phyloP scores from a whole-genome alignment of 83 land plant genomes.

The Picea abies region DNA sequence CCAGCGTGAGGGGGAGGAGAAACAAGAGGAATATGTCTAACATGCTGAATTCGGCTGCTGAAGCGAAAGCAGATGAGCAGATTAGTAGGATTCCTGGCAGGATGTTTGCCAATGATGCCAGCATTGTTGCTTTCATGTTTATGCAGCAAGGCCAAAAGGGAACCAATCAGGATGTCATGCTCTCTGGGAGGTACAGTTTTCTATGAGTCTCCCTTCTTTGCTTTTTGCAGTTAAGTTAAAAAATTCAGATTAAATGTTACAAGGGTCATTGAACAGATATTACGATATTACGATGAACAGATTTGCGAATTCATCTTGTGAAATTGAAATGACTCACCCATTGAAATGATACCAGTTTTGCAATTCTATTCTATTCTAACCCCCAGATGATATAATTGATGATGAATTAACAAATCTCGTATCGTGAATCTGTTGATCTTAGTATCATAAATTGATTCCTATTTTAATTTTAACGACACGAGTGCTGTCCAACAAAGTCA shows the following conservation, averaged over 20 bases:
- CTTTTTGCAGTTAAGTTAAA: not conserved
- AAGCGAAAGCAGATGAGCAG: conserved; percentile 27
- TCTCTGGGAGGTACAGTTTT: conserved; percentile 64
- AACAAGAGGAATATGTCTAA: conserved; percentile 23
- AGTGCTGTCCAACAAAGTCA: not conserved
- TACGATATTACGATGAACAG: not conserved
- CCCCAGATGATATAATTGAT: not conserved
- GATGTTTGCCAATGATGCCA: conserved; percentile 54
- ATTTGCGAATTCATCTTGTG: not conserved
- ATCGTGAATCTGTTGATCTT: not conserved
- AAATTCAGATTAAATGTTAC: not conserved
- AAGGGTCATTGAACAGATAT: not conserved
- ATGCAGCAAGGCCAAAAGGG: conserved; percentile 82
- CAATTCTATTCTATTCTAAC: not conserved
- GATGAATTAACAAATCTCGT: not conserved
- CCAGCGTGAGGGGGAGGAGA: conserved; percentile 26
- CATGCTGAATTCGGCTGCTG: not conserved
- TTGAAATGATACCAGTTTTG: not conserved
- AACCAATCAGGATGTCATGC: conserved; percentile 78
- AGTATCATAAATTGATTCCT: not conserved
- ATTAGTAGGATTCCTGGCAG: conserved; percentile 39
- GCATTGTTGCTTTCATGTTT: conserved; percentile 41
- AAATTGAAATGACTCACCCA: not conserved
- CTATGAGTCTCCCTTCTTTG: not conserved
- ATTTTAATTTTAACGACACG: not conserved